Conservation (phyloP, 2,329 filamentous ascomycete species). For the Nemania serpens region DNA sequence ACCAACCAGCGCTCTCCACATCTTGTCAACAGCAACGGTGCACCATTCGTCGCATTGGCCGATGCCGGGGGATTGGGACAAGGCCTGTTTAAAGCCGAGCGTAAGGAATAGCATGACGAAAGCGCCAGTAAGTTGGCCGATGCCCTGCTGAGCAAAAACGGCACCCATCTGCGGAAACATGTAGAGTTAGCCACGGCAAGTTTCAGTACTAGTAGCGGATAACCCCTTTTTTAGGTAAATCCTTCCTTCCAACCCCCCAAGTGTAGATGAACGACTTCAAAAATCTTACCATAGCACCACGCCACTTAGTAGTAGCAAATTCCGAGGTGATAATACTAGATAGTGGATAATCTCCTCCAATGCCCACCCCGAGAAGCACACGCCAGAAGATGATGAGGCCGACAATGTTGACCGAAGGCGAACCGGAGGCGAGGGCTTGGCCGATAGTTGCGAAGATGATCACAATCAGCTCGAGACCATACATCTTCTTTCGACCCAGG, state of each 20-base stretch:
- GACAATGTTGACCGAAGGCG: slow-evolving; percentile 64
- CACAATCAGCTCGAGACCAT: slow-evolving; percentile 78
- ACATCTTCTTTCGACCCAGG: slow-evolving; percentile 72
- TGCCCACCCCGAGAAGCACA: slow-evolving; percentile 74
- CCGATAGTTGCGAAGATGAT: slow-evolving; percentile 80
- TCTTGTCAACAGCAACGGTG: slow-evolving; percentile 77
- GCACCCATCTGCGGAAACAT: slow-evolving; percentile 65
- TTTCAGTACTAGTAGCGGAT: neutral
- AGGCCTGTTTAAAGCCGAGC: slow-evolving; percentile 69
- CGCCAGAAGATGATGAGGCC: slow-evolving; percentile 80
- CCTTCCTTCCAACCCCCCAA: neutral
- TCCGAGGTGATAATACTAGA: slow-evolving; percentile 85
- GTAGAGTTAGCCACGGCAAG: neutral
- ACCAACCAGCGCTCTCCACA: slow-evolving; percentile 83
- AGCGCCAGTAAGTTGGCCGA: slow-evolving; percentile 77
- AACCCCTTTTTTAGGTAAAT: neutral
- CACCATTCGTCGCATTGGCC: slow-evolving; percentile 67
- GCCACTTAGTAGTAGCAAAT: slow-evolving; percentile 84
- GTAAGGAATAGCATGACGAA: slow-evolving; percentile 78
- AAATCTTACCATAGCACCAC: slow-evolving; percentile 67
- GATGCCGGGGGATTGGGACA: slow-evolving; percentile 56
- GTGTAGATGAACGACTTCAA: neutral
- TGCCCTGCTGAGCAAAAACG: slow-evolving; percentile 86
- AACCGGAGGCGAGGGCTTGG: slow-evolving; percentile 68
- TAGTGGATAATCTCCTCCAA: slow-evolving; percentile 80